Evolutionary conservation across 768 basidiomycete genomes (phyloP).

Genomic region (Lactifluus subvellereus): DNA sequence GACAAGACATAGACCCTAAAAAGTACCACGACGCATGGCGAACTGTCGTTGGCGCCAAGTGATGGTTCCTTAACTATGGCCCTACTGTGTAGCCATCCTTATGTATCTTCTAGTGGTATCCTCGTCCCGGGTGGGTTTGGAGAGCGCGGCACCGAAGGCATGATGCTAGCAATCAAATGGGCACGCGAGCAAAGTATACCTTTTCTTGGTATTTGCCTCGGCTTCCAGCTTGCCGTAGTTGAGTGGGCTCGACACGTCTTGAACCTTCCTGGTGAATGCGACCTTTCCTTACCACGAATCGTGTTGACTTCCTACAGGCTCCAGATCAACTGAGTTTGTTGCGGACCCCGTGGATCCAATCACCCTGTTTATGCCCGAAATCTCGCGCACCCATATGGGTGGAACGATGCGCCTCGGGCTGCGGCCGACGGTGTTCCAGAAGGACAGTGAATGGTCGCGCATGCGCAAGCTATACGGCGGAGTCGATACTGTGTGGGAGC

Average conservation of each 20-base stretch:
- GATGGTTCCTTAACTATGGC: slow-evolving; percentile 27
- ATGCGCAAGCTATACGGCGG: slow-evolving; percentile 80
- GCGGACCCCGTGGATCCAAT: slow-evolving; percentile 58
- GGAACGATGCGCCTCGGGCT: slow-evolving; percentile 99
- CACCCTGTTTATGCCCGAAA: slow-evolving; percentile 99
- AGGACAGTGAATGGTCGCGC: slow-evolving; percentile 67
- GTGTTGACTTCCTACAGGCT: slow-evolving; percentile 44
- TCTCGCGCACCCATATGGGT: slow-evolving; percentile 96
- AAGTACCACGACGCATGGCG: slow-evolving; percentile 96
- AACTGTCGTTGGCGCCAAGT: slow-evolving; percentile 86
- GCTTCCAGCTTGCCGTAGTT: slow-evolving; percentile 94
- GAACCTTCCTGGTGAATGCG: slow-evolving; percentile 51
- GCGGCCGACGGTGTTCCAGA: slow-evolving; percentile 88
- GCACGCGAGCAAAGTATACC: slow-evolving; percentile 92
- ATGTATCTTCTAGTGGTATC: slow-evolving; percentile 59
- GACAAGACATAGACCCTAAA: slow-evolving; percentile 69
- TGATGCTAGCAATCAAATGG: slow-evolving; percentile 98
- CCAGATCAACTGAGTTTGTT: slow-evolving; percentile 81
- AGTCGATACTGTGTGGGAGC: slow-evolving; percentile 81
- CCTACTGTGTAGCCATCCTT: slow-evolving; percentile 9
- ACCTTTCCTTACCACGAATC: not conserved
- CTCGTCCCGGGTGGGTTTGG: slow-evolving; percentile 98
- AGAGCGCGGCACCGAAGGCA: slow-evolving; percentile 87
- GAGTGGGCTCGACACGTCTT: slow-evolving; percentile 91
- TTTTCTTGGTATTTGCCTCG: slow-evolving; percentile 94